Conservation (phyloP, 106 monocot species). For the Phalaenopsis aphrodite region DNA sequence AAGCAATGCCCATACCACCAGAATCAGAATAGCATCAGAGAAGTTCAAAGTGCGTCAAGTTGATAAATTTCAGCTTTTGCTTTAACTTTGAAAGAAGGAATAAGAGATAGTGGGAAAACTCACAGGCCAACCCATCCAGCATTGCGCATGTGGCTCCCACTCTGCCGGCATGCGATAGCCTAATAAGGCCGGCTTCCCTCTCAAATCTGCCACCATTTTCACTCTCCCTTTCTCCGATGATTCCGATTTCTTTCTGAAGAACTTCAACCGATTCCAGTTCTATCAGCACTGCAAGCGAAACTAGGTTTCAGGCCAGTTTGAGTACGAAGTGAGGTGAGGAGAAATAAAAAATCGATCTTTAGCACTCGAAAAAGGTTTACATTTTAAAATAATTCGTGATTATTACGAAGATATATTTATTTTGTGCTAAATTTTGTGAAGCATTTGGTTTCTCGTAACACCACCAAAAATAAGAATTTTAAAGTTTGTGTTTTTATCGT, state of each 20-base stretch:
- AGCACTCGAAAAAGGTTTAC: too few relatives aligned
- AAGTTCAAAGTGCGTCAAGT: neutral
- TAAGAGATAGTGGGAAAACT: neutral
- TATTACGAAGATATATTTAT: too few relatives aligned
- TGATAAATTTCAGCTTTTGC: neutral
- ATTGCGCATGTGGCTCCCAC: slow-evolving; percentile 61
- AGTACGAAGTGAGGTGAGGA: too few relatives aligned
- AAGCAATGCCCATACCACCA: neutral
- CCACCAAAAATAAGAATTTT: too few relatives aligned
- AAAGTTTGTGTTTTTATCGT: too few relatives aligned
- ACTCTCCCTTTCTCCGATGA: neutral
- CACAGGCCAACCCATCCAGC: slow-evolving; percentile 79
- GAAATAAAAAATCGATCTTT: too few relatives aligned
- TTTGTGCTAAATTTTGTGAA: too few relatives aligned
- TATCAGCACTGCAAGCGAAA: neutral
- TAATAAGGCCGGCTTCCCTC: slow-evolving; percentile 14
- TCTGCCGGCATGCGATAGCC: slow-evolving; percentile 70
- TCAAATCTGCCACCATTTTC: slow-evolving; percentile 11
- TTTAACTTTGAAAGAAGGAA: neutral
- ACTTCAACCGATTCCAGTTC: neutral
- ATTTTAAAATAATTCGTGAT: too few relatives aligned
- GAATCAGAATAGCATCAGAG: slow-evolving; percentile 1
- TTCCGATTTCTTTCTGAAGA: neutral
- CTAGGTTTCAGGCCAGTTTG: neutral
- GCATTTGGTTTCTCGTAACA: too few relatives aligned